phyloP scores from a whole-genome alignment of 352 stramenopile species.

The Phytopythium kandeliae region DNA sequence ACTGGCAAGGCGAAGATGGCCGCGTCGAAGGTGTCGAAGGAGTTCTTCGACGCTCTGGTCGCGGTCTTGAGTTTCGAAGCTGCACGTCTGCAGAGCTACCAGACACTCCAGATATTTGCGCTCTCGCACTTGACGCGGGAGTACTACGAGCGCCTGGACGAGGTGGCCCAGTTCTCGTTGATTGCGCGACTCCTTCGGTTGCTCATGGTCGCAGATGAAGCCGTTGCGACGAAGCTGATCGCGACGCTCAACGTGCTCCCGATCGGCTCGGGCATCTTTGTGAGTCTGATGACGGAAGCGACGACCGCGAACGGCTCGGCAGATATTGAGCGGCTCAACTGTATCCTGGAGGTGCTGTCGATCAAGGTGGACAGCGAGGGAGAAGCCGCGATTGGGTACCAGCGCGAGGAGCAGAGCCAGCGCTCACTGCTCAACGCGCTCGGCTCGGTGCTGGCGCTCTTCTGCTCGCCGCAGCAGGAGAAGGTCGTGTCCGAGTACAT shows the following conservation, averaged over 20 bases:
- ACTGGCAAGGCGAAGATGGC: constrained; percentile 9
- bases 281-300: constrained; percentile 43
- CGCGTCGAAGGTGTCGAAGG: constrained; percentile 31
- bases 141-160: constrained; percentile 47
- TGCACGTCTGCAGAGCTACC: constrained; percentile 28
- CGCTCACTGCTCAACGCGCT: constrained; percentile 44
- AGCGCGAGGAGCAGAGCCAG: constrained; percentile 21
- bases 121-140: constrained; percentile 28
- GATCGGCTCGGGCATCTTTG: constrained; percentile 47
- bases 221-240: constrained; percentile 51
- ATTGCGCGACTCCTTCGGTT: constrained; percentile 44
- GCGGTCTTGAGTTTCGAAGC: constrained; percentile 36
- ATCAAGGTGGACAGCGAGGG: constrained; percentile 51
- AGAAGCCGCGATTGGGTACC: constrained; percentile 14
- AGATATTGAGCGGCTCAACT: constrained; percentile 50
- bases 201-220: constrained; percentile 56
- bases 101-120: constrained; percentile 41
- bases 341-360: constrained; percentile 69
- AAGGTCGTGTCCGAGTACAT: constrained; percentile 71
- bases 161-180: constrained; percentile 38
- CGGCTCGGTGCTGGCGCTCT: constrained; percentile 47
- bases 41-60: constrained; percentile 49
- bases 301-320: constrained; percentile 8
- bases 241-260: constrained; percentile 43
- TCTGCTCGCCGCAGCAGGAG: constrained; percentile 46